A percentile compares a stretch with the other conserved stretches of the same genome.
Conservation (phyloP, 75 land plant genomes). For the Selaginella tamariscina region DNA sequence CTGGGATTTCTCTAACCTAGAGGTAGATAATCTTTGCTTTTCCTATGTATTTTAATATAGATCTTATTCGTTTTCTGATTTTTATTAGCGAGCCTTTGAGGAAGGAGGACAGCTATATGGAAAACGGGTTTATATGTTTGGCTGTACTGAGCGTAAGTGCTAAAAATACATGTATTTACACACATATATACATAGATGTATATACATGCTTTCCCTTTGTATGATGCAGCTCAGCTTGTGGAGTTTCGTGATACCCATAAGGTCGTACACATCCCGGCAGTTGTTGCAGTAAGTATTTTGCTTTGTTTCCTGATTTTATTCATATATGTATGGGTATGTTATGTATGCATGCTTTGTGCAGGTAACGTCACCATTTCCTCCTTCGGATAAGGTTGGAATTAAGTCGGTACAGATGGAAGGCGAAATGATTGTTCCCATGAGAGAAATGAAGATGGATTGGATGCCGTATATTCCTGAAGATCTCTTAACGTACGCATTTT, state of each 20-base stretch:
- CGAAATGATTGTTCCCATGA: slow-evolving; percentile 91
- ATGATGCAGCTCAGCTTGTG: slow-evolving; percentile 68
- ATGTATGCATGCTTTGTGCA: slow-evolving; percentile 18
- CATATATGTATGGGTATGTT: not conserved
- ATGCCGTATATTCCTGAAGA: slow-evolving; percentile 82
- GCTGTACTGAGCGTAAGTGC: slow-evolving; percentile 78
- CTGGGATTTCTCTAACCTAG: slow-evolving; percentile 82
- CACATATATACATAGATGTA: not conserved
- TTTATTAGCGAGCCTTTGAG: slow-evolving; percentile 66
- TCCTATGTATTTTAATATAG: not conserved
- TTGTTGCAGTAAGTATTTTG: slow-evolving; percentile 67
- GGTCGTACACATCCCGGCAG: slow-evolving; percentile 65
- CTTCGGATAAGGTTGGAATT: slow-evolving; percentile 92
- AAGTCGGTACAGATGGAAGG: slow-evolving; percentile 90
- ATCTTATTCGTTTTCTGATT: not conserved
- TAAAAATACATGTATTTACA: too few species aligned
- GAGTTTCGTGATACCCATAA: slow-evolving; percentile 39
- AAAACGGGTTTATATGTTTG: slow-evolving; percentile 85
- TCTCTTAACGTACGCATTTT: slow-evolving; percentile 10
- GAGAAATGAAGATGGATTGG: slow-evolving; percentile 97
- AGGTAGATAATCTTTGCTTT: slow-evolving; percentile 30
- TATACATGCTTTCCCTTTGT: not conserved
- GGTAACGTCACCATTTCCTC: slow-evolving; percentile 89
- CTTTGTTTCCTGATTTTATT: slow-evolving; percentile 2
- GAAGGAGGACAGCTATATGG: slow-evolving; percentile 67